These are phyloP conservation scores for Pseudocercospora fuligena DNA, from an alignment of 2,329 filamentous ascomycete species.

Conservation along the genomic window DNA sequence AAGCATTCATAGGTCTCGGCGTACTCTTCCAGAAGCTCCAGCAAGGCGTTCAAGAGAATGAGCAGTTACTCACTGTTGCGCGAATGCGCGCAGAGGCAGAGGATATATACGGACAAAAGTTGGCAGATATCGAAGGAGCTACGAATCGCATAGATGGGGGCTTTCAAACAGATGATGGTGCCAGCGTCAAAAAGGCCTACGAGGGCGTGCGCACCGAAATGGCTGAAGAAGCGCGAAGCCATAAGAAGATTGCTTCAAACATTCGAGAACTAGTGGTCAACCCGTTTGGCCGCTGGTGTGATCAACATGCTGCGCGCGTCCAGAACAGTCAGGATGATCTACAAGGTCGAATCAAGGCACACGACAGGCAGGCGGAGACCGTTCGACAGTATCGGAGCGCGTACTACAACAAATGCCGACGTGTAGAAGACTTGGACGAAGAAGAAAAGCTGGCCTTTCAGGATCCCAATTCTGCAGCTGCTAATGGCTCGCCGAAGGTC, in stretches of 20 bases:
- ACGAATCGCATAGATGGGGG: constrained; percentile 83
- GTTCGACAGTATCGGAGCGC: constrained; percentile 93
- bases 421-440: constrained; percentile 95
- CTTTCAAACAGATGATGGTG: constrained; percentile 90
- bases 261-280: constrained; percentile 94
- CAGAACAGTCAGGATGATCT: constrained; percentile 95
- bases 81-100: constrained; percentile 95
- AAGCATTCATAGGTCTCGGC: constrained; percentile 65
- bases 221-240: constrained; percentile 85
- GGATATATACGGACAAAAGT: constrained; percentile 79
- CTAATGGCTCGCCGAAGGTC: constrained; percentile 54
- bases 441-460: constrained; percentile 99
- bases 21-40: constrained; percentile 96
- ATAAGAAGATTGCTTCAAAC: constrained; percentile 94
- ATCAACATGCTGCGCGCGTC: constrained; percentile 87
- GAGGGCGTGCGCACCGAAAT: constrained; percentile 92
- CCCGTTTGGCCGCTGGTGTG: constrained; percentile 94
- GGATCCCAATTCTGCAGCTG: constrained; percentile 66
- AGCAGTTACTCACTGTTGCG: constrained; percentile 88
- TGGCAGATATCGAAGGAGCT: constrained; percentile 79
- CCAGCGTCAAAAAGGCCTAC: constrained; percentile 94
- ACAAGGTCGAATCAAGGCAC: constrained; percentile 85
- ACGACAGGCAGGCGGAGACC: constrained; percentile 86
- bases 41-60: constrained; percentile 93
- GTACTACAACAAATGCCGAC: constrained; percentile 98